These are phyloP conservation scores for Xylaria grammica DNA, from an alignment of 495 filamentous ascomycete species.

Conservation along the genomic window DNA sequence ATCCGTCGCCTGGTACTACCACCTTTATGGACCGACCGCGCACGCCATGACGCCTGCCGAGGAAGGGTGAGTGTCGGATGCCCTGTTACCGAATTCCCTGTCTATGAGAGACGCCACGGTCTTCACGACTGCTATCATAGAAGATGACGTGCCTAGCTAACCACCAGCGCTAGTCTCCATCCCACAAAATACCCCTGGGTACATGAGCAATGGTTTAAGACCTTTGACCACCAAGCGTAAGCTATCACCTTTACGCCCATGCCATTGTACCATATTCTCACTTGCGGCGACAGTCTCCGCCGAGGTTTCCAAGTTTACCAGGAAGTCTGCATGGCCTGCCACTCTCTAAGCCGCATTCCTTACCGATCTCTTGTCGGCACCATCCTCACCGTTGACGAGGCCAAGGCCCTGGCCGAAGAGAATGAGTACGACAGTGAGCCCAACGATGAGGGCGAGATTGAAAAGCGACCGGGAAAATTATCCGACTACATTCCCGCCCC, in stretches of 20 bases:
- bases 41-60: conserved; percentile 91
- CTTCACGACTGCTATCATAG: neutral
- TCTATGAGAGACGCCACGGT: conserved; percentile 6
- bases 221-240: conserved; percentile 96
- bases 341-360: conserved; percentile 92
- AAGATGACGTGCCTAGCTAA: conserved; percentile 21
- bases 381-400: conserved; percentile 94
- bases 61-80: conserved; percentile 85
- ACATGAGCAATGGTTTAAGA: conserved; percentile 85
- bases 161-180: conserved; percentile 72
- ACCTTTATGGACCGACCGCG: conserved; percentile 86
- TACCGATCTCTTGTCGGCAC: conserved; percentile 92
- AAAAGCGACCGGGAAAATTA: conserved; percentile 97
- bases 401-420: conserved; percentile 95
- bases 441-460: conserved; percentile 96
- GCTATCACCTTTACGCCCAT: conserved; percentile 32
- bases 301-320: conserved; percentile 99
- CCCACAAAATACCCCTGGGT: conserved; percentile 94
- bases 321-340: conserved; percentile 97
- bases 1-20: conserved; percentile 92
- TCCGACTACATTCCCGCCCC: conserved; percentile 94
- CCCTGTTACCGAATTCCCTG: neutral
- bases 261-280: conserved; percentile 23
- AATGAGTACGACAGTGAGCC: conserved; percentile 98
- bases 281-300: conserved; percentile 69